Evolutionary conservation across 768 basidiomycete species (phyloP).

Genomic region (Dacryopinax primogenitus): DNA sequence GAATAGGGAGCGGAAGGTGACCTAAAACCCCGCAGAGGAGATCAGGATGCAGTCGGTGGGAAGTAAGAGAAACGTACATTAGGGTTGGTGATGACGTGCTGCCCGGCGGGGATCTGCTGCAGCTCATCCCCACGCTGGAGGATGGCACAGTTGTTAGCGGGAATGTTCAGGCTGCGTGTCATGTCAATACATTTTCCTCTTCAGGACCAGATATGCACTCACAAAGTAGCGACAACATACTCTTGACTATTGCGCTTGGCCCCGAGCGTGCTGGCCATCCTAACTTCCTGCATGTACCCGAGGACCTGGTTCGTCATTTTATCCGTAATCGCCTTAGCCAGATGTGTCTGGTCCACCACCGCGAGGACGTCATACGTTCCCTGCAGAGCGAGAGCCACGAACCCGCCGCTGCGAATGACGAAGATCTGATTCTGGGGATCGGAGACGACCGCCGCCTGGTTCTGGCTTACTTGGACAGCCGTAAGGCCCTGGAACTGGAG

Average conservation of each 20-base stretch:
- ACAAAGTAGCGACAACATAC: slow-evolving; percentile 73
- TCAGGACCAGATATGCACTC: slow-evolving; percentile 20
- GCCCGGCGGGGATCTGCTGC: slow-evolving; percentile 64
- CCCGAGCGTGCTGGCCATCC: slow-evolving; percentile 51
- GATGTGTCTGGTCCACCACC: slow-evolving; percentile 74
- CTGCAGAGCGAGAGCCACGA: slow-evolving; percentile 62
- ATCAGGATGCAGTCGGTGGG: not conserved
- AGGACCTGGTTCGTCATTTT: slow-evolving; percentile 27
- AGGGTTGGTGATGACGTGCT: slow-evolving; percentile 73
- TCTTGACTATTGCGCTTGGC: slow-evolving; percentile 35
- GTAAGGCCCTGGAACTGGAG: slow-evolving; percentile 69
- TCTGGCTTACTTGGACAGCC: slow-evolving; percentile 78
- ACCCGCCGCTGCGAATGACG: slow-evolving; percentile 39
- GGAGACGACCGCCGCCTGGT: slow-evolving; percentile 29
- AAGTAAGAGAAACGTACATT: slow-evolving; percentile 29
- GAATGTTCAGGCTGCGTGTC: slow-evolving; percentile 57
- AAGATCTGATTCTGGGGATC: slow-evolving; percentile 51
- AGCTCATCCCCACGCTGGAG: slow-evolving; percentile 71
- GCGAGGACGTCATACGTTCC: slow-evolving; percentile 68
- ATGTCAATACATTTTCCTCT: not conserved
- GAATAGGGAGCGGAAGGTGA: slow-evolving; percentile 66
- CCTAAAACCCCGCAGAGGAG: not conserved
- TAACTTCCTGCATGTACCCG: slow-evolving; percentile 68
- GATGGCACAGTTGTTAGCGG: slow-evolving; percentile 77
- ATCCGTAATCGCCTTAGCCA: slow-evolving; percentile 41